Percentiles rank a stretch among this genome's conserved stretches.
These are phyloP conservation scores for Dittrichia graveolens DNA, from an alignment of 129 eudicot species.

Conservation along the genomic window DNA sequence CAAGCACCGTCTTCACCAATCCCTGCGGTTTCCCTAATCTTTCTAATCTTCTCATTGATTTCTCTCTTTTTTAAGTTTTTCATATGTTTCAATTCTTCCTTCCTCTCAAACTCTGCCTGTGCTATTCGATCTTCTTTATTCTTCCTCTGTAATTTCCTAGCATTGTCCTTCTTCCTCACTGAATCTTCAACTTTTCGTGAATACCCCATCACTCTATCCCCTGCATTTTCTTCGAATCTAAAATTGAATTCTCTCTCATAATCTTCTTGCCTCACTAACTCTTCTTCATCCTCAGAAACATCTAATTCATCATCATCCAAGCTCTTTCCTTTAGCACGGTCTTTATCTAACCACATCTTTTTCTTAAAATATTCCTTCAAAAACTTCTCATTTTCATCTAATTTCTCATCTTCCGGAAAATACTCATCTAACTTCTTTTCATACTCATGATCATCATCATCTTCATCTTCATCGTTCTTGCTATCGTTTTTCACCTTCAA, in stretches of 20 bases:
- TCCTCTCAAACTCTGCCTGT: conserved; percentile 63
- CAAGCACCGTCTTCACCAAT: conserved; percentile 42
- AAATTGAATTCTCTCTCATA: conserved; percentile 80
- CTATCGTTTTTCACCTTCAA: conserved; percentile 50
- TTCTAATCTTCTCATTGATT: conserved; percentile 73
- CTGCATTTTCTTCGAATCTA: conserved; percentile 75
- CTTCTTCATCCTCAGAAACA: conserved; percentile 79
- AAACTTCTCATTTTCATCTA: conserved; percentile 63
- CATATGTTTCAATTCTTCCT: conserved; percentile 81
- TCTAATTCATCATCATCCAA: conserved; percentile 39
- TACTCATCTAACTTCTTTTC: conserved; percentile 71
- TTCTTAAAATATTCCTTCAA: conserved; percentile 78
- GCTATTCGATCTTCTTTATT: conserved; percentile 79
- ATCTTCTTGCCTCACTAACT: conserved; percentile 76
- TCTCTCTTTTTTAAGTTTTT: conserved; percentile 89
- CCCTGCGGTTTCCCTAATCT: conserved; percentile 70
- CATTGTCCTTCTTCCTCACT: conserved; percentile 81
- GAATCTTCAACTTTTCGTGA: conserved; percentile 71
- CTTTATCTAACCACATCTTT: conserved; percentile 72
- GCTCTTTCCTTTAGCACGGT: conserved; percentile 2
- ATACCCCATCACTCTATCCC: conserved; percentile 75
- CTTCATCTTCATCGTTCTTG: conserved; percentile 21
- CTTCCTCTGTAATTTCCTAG: conserved; percentile 74
- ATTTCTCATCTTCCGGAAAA: conserved; percentile 71
- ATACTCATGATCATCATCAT: conserved; percentile 47